Evolutionary conservation across 192 early-diverging fungal genomes (phyloP), one percentile per base, ranked within the genome.

Genomic region (Backusella parvicylindrica): DNA sequence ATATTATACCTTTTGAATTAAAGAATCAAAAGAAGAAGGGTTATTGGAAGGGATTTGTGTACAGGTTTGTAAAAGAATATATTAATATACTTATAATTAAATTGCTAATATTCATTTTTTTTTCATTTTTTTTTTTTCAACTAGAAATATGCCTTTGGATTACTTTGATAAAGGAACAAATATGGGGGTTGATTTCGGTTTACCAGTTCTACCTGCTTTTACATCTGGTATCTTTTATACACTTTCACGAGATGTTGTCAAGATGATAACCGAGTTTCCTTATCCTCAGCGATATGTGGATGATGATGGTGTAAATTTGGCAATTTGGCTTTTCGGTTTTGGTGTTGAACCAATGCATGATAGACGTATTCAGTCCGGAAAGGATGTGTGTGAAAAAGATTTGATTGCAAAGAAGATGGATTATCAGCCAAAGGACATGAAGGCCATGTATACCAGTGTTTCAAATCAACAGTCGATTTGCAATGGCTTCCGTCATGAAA

Each of bases 1-100:
- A 89, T 68, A 73, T 74, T 21, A 68, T 89, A 31, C 40, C 74
- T 8, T 35, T 63, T 13, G 86, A 89, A 65, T 71, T 87, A 21
- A 73, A 74, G 16, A 71, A 79, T 2, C 71, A 81, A 9, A 85
- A 83, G 6, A 78, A 83, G 36, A 76, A 75, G 30, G 80, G 81
- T 30, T 86, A 86, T 31, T 89, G 88, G 88, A 80, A 78, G 53
- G 88, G 86, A 5, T 74, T 89, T n/a, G 83, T 74, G 0, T 89
- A 88, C 73, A 86, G 86, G 88, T 87, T 30, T 33, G 0, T 31
- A 26, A 23, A 40, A 53, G 7, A 37, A 11, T 35, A 18, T 28
- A 64, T 18, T 31, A 1, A 41, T 60, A 16, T 31, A 16, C 31
- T 16, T 63, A 18, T 12, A 33, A 9, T 9, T 4, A 38, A 26